These are phyloP conservation scores for Aquilaria sinensis DNA, from an alignment of 345 rosid species.

Conservation along the genomic window DNA sequence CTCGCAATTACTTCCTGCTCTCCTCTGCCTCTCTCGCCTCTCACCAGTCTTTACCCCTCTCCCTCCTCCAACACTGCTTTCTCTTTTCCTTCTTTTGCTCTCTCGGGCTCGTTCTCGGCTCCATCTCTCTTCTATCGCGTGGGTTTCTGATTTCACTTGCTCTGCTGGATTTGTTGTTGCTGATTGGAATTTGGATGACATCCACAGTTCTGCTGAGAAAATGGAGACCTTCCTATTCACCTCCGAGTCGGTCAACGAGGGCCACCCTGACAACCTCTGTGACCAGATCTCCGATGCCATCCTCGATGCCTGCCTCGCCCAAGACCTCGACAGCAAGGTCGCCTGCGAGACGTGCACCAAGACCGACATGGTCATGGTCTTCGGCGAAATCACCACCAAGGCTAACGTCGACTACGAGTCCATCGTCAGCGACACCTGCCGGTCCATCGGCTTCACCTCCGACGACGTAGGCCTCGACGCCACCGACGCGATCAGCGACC, in stretches of 20 bases:
- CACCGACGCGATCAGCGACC: too few relatives aligned
- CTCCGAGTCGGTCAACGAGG: conserved; percentile 73
- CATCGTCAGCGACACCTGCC: conserved; percentile 67
- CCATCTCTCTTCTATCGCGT: too few relatives aligned
- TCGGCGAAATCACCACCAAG: conserved; percentile 69
- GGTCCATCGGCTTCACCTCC: conserved; percentile 50
- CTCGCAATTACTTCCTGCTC: too few relatives aligned
- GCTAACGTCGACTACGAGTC: conserved; percentile 62
- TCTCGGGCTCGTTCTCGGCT: too few relatives aligned
- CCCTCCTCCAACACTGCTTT: too few relatives aligned
- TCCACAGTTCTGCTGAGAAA: too few relatives aligned
- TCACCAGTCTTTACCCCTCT: too few relatives aligned
- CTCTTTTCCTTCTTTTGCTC: too few relatives aligned
- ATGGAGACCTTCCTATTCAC: conserved; percentile 73
- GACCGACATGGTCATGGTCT: conserved; percentile 80
- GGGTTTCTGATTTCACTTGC: too few relatives aligned
- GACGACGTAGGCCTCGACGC: conserved; percentile 64
- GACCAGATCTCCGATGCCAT: conserved; percentile 71
- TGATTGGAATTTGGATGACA: too few relatives aligned
- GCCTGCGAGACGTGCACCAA: conserved; percentile 76
- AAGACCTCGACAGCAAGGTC: conserved; percentile 70
- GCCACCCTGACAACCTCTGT: conserved; percentile 76
- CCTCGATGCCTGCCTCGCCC: conserved; percentile 62
- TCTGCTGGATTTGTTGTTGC: too few relatives aligned
- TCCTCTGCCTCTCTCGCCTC: too few relatives aligned